Conservation (phyloP, 2,329 filamentous ascomycete genomes). For the Penicillium sp. region DNA sequence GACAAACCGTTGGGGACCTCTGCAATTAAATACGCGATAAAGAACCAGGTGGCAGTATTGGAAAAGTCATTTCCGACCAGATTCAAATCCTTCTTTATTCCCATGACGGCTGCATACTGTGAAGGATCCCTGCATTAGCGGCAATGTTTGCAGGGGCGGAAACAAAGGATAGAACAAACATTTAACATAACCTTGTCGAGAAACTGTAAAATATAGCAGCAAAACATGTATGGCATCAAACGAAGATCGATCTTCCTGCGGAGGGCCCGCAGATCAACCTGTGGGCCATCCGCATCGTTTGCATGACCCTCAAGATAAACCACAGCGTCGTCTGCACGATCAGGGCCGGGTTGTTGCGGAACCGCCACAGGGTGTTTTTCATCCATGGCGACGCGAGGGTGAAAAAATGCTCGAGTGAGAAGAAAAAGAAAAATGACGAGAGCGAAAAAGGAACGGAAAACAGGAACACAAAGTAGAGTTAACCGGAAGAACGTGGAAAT, state of each 20-base stretch:
- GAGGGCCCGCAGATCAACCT: slow-evolving; percentile 23
- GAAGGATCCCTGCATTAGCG: background rate
- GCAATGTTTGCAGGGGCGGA: background rate
- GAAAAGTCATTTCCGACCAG: slow-evolving; percentile 62
- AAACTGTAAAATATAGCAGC: slow-evolving; percentile 36
- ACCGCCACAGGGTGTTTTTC: slow-evolving; percentile 12
- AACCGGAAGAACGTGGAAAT: background rate
- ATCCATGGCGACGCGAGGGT: slow-evolving; percentile 8
- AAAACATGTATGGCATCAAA: slow-evolving; percentile 36
- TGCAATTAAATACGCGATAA: slow-evolving; percentile 59
- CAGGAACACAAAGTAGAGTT: background rate
- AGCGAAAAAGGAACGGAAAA: background rate
- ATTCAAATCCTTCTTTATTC: slow-evolving; percentile 55
- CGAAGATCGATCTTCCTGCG: slow-evolving; percentile 35
- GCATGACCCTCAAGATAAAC: slow-evolving; percentile 23
- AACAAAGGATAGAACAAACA: slow-evolving; percentile 13
- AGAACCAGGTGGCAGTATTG: slow-evolving; percentile 62
- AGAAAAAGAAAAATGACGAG: background rate
- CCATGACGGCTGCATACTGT: slow-evolving; percentile 63
- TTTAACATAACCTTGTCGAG: slow-evolving; percentile 38
- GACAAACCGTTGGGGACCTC: slow-evolving; percentile 59
- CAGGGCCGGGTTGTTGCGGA: background rate
- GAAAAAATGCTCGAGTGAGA: background rate
- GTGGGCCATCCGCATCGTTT: background rate
- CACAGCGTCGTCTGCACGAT: slow-evolving; percentile 23